Evolutionary conservation across 164 flowering plant species (phyloP).

Genomic region (Brasenia schreberi): DNA sequence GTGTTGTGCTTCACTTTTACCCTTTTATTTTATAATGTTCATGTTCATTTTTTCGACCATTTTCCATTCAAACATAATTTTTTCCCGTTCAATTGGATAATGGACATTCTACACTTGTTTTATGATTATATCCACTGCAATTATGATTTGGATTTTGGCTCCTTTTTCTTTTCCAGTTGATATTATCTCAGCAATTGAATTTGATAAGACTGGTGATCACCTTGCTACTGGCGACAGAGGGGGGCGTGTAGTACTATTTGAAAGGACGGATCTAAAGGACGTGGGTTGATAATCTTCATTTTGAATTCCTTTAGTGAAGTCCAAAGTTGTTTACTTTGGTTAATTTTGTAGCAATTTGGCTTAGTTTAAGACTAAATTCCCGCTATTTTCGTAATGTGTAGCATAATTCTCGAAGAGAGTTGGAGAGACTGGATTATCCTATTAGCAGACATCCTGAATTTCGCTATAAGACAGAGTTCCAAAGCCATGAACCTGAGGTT

Average conservation of each 20-base stretch:
- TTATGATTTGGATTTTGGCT: too few relatives aligned
- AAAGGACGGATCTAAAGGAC: slow-evolving; percentile 81
- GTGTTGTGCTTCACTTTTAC: too few relatives aligned
- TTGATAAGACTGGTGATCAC: slow-evolving; percentile 93
- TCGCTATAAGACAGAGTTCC: slow-evolving; percentile 96
- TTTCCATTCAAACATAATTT: too few relatives aligned
- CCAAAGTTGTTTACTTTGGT: too few relatives aligned
- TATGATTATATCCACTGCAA: too few relatives aligned
- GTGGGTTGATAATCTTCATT: slow-evolving; percentile 19
- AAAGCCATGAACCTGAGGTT: slow-evolving; percentile 99
- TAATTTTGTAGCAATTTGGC: too few relatives aligned
- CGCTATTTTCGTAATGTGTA: slow-evolving; percentile 4
- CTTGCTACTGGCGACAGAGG: slow-evolving; percentile 99
- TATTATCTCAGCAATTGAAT: slow-evolving; percentile 95
- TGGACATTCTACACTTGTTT: too few relatives aligned
- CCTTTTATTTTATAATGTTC: too few relatives aligned
- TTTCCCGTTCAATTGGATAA: too few relatives aligned
- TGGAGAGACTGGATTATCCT: slow-evolving; percentile 66
- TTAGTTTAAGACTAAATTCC: neutral
- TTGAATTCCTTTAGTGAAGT: too few relatives aligned
- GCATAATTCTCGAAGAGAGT: slow-evolving; percentile 42
- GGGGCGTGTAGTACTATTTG: slow-evolving; percentile 96
- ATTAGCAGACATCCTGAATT: slow-evolving; percentile 85
- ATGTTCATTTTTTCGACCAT: too few relatives aligned
- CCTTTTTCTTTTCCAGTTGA: slow-evolving; percentile 44